These are phyloP conservation scores for Myochromella boudieri DNA, from an alignment of 768 basidiomycete species.

Conservation along the genomic window DNA sequence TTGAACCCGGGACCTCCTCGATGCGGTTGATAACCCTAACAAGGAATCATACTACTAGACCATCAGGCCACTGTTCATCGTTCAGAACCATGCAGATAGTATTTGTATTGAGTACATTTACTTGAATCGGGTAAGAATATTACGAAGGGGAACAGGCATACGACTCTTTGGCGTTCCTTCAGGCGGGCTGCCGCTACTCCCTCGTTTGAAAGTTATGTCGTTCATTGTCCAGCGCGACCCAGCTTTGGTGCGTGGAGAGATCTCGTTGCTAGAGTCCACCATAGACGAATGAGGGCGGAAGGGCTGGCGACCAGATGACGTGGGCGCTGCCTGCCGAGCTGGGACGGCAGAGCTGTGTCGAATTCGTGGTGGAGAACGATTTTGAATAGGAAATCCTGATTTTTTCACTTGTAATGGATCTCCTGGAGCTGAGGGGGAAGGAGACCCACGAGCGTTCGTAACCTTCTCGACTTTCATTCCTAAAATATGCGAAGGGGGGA, in stretches of 20 bases:
- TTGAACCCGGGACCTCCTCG: conserved; percentile 21
- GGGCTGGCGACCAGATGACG: conserved; percentile 31
- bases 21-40: conserved; percentile 27
- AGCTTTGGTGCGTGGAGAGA: conserved; percentile 17
- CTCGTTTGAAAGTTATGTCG: conserved; percentile 33
- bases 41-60: conserved; percentile 46
- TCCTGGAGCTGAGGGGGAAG: conserved; percentile 1
- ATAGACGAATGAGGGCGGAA: conserved; percentile 30
- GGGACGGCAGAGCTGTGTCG: conserved; percentile 11
- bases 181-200: conserved; percentile 16
- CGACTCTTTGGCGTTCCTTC: conserved; percentile 34
- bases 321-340: conserved; percentile 11
- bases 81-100: not conserved
- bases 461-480: not conserved
- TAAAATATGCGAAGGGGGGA: conserved; percentile 4
- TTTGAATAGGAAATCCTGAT: conserved; percentile 2
- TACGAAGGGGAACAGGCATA: conserved; percentile 45
- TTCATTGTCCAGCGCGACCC: conserved; percentile 29
- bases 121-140: conserved; percentile 48
- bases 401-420: conserved; percentile 3
- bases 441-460: not conserved
- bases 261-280: conserved; percentile 11
- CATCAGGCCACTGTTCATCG: conserved; percentile 32
- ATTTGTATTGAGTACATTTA: conserved; percentile 15
- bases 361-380: conserved; percentile 6